Base-by-base conservation (phyloP, 805 yeast genomes). In the Spencermartinsiella europaea region DNA sequence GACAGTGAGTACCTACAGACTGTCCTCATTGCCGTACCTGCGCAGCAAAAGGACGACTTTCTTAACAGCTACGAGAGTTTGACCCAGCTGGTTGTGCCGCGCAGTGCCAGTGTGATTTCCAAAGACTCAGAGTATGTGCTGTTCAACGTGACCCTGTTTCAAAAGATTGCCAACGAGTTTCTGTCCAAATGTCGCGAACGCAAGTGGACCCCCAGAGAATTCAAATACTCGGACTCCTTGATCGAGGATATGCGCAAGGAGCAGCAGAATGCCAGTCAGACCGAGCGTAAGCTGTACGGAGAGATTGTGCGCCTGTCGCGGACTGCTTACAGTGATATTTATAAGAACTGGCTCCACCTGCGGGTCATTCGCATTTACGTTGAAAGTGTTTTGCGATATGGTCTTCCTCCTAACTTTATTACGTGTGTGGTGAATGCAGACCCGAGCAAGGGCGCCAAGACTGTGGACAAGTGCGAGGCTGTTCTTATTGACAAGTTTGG, bases 361-460 rank as follows among this genome's bases (percentile, higher is more conserved):
- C 89, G 89, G 68, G 80, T 86, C 3, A 74, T 93, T 45, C 81
- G 97, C 56, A 76, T 86, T 16, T 93, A 85, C 66, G 96, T 91
- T 34, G 99, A 93, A 70, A 78, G 89, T 42, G 96, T 93, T 14
- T 75, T 93, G 64, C 82, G 99, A 68, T 93, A 93, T 65, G 99
- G 99, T 0, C 76, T 93, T 54, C 99, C 99, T 31, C 97, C 98
- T 25, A 84, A 83, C 58, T 93, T 91, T 65, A 77, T 79, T 61
- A 71, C 77, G 12, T 72, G 70, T 36, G 58, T 74, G 28, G 66
- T 74, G 41, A 39, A 22, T 7, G 69, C 71, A 21, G 66, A 74
- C 21, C 75, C 85, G 56, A 47, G 46, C 36, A 69, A 72, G 55
- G 64, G 70, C 17, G 61, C 73, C 35, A 71, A 71, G 54, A 63